Evolutionary conservation across 371 early-diverging fungal species (phyloP).

Genomic region (Rhizopus arrhizus): DNA sequence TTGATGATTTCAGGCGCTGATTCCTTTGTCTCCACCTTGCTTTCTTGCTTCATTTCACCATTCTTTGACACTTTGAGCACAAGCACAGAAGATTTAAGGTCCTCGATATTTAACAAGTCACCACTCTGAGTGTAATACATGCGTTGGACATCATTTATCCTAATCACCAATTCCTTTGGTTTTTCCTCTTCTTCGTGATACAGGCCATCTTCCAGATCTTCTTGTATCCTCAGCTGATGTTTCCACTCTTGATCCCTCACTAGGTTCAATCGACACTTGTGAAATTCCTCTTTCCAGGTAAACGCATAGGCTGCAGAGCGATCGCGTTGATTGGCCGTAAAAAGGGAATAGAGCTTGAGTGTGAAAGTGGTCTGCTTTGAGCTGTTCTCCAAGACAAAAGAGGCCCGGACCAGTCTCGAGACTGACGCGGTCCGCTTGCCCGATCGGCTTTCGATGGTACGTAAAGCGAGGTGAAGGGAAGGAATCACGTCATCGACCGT

Average conservation of each 20-base stretch:
- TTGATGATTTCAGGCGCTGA: constrained; percentile 31
- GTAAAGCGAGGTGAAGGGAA: constrained; percentile 56
- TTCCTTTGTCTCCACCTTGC: constrained; percentile 28
- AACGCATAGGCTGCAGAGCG: constrained; percentile 53
- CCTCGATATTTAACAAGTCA: constrained; percentile 70
- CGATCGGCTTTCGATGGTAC: constrained; percentile 30
- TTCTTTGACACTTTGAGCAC: constrained; percentile 58
- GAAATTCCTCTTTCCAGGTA: constrained; percentile 81
- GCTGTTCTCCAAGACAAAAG: constrained; percentile 22
- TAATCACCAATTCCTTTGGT: constrained; percentile 21
- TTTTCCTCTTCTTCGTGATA: constrained; percentile 64
- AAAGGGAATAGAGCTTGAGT: constrained; percentile 66
- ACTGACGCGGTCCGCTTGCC: constrained; percentile 19
- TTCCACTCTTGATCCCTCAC: constrained; percentile 13
- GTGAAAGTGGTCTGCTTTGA: constrained; percentile 31
- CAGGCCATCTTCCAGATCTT: constrained; percentile 73
- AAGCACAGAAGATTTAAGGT: constrained; percentile 66
- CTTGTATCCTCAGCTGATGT: constrained; percentile 56
- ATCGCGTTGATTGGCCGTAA: constrained; percentile 59
- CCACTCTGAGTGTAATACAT: constrained; percentile 76
- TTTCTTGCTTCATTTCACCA: constrained; percentile 3
- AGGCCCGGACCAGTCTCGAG: constrained; percentile 36
- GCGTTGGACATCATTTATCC: constrained; percentile 46
- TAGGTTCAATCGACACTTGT: constrained; percentile 38
- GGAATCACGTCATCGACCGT: constrained; percentile 71